phyloP scores from a whole-genome alignment of 1,139 yeast species.

The Blastobotrys illinoisensis region DNA sequence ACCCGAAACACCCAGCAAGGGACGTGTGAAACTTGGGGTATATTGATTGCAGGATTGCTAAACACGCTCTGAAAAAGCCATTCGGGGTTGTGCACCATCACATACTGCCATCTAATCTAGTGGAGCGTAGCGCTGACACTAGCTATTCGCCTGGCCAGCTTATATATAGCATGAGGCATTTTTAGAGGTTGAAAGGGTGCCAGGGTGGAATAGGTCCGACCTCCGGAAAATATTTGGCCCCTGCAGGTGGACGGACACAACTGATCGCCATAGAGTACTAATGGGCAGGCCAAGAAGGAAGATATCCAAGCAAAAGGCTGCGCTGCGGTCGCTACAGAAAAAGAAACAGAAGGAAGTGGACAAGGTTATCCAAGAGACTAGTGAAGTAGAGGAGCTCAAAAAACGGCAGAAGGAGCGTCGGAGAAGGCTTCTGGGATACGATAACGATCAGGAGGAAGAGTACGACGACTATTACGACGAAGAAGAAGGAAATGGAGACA shows the following conservation, averaged over 20 bases:
- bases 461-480: slow-evolving; percentile 11
- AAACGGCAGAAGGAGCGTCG: slow-evolving; percentile 16
- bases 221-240: not conserved
- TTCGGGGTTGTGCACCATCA: no score
- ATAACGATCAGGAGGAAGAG: slow-evolving; percentile 11
- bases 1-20: not conserved
- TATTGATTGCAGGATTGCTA: not conserved
- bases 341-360: slow-evolving; percentile 6
- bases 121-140: no score
- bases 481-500: slow-evolving; percentile 5
- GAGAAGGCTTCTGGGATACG: slow-evolving; percentile 14
- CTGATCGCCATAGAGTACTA: not conserved
- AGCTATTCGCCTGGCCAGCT: no score
- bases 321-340: slow-evolving; percentile 8
- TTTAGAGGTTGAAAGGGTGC: no score
- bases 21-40: not conserved
- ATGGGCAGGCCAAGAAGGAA: slow-evolving; percentile 17
- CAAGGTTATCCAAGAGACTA: slow-evolving; percentile 1
- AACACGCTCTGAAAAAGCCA: not conserved
- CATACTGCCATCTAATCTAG: no score
- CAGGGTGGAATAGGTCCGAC: not conserved
- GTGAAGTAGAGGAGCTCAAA: slow-evolving; percentile 12
- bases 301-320: slow-evolving; percentile 14
- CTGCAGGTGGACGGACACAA: not conserved
- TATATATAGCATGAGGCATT: no score